A percentile compares a stretch with the other conserved stretches of the same genome.
Evolutionary conservation across 306 rosid species (phyloP).

Genomic region (Sophora flavescens): DNA sequence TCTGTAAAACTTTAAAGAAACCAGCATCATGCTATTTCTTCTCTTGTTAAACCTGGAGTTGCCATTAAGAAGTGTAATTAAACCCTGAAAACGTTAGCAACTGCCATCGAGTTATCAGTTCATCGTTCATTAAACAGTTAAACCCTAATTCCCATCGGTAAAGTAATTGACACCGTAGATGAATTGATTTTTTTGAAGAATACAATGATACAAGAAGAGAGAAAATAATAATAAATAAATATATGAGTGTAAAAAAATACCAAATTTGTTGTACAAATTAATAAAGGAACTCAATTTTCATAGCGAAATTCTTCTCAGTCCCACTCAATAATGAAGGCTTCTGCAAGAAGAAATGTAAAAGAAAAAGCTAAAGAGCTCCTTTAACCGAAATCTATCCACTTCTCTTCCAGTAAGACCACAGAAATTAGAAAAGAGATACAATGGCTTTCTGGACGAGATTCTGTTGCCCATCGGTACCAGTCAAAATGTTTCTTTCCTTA

Average conservation of each 20-base stretch:
- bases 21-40: background rate
- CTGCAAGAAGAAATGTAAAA: constrained; percentile 52
- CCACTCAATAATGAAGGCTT: constrained; percentile 55
- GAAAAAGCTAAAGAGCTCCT: constrained; percentile 51
- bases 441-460: constrained; percentile 46
- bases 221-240: too few species aligned
- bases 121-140: constrained; percentile 2
- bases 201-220: too few species aligned
- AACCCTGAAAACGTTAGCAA: background rate
- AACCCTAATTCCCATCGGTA: too few species aligned
- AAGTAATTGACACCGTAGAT: too few species aligned
- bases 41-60: constrained; percentile 3
- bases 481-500: constrained; percentile 46
- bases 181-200: too few species aligned
- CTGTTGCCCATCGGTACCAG: constrained; percentile 27
- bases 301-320: constrained; percentile 11
- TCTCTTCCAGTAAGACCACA: constrained; percentile 38
- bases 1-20: background rate
- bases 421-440: constrained; percentile 16
- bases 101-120: constrained; percentile 8
- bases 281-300: background rate
- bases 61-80: background rate
- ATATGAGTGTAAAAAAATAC: too few species aligned
- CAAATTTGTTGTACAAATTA: too few species aligned
- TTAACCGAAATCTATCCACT: constrained; percentile 48